Conservation (phyloP, 352 stramenopile genomes). For the Elongisporangium anandrum region DNA sequence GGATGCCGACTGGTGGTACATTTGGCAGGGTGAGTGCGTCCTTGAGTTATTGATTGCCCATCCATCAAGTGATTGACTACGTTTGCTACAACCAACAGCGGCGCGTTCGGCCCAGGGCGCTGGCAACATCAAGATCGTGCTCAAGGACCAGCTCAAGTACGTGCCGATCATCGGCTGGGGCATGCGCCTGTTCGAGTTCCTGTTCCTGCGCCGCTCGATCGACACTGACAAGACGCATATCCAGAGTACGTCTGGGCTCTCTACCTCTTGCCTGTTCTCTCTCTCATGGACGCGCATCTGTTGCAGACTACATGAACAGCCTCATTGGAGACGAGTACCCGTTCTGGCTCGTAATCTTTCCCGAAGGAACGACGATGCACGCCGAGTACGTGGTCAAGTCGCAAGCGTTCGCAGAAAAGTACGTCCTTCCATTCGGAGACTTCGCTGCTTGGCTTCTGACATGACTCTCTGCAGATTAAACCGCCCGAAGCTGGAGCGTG, state of each 20-base stretch:
- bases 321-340: slow-evolving; percentile 82
- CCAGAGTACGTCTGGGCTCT: slow-evolving; percentile 24
- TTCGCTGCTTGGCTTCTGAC: neutral
- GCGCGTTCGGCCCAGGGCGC: slow-evolving; percentile 50
- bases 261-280: neutral
- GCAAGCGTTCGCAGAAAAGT: slow-evolving; percentile 85
- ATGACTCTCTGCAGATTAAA: slow-evolving; percentile 20
- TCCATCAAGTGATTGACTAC: neutral
- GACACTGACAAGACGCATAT: slow-evolving; percentile 70
- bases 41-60: neutral
- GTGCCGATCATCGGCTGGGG: slow-evolving; percentile 87
- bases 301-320: slow-evolving; percentile 58
- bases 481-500: slow-evolving; percentile 87
- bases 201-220: slow-evolving; percentile 85
- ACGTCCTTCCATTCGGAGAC: slow-evolving; percentile 17
- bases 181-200: slow-evolving; percentile 89
- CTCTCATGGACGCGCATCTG: neutral
- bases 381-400: slow-evolving; percentile 86
- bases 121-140: slow-evolving; percentile 89
- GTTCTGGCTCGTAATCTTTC: slow-evolving; percentile 89
- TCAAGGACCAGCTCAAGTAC: slow-evolving; percentile 89
- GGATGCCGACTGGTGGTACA: slow-evolving; percentile 93
- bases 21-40: slow-evolving; percentile 65
- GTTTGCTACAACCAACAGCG: slow-evolving; percentile 19
- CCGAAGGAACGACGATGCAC: slow-evolving; percentile 90